Base-by-base conservation (phyloP, 345 rosid genomes). In the Hevea brasiliensis region DNA sequence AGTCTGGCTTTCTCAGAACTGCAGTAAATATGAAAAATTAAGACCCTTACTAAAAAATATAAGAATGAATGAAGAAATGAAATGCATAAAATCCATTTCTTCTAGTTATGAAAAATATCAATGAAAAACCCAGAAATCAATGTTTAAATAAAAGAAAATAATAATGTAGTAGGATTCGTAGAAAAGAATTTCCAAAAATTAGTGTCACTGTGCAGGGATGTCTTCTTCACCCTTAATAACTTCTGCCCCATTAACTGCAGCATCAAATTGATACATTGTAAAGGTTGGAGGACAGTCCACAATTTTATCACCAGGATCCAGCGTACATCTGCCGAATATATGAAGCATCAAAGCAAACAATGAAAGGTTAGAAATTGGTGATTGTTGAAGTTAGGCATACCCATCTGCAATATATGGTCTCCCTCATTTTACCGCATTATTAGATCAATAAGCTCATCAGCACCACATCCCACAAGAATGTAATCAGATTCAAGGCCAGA, bases 261-360 rank as follows among this genome's bases (percentile, higher is more conserved):
- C 99, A 84, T 95, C 99, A 85, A 95, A 95, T 83, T 85, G 96
- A 84, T 95, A 95, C 99, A 91, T 95, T 45, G 98, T 87, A 74
- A 95, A 95, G 57, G 99, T 95, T 2, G 98, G 99, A 84, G 99
- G 99, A 67, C 99, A 95, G 76, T 95, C 97, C 60, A 95, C 72
- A 24, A 95, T 90, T 85, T 89, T 95, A 79, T 95, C 98, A 47
- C 99, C 98, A 71, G 96, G 99, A 79, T 95, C 98, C 81, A 95
- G 80, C 29, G 94, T 92, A 48, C 98, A 95, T 78, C 99, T 95
- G 61, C 55, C 76, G 48, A 50, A 62, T 37, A 61, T 35, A 82
- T 58, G 4, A 71, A 72, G 40, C 0, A 29, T 42, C 37, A 58
- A 45, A 41, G 45, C 21, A 67, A 67, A 60, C 17, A 72, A 54